Conservation (phyloP, 352 stramenopile species). For the Elongisporangium prolatum region DNA sequence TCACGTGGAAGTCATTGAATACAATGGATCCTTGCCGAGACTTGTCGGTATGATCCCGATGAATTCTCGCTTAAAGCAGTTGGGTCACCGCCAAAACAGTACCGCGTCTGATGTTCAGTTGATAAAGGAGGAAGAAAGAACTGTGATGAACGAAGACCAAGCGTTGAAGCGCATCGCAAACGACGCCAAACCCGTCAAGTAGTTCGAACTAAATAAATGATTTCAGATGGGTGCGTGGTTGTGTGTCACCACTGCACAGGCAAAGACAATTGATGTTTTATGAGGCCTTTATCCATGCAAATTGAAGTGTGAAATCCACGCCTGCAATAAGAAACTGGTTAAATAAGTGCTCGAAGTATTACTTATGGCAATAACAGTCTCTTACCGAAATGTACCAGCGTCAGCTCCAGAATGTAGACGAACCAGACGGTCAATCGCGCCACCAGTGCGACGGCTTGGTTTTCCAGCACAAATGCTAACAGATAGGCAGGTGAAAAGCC, state of each 20-base stretch:
- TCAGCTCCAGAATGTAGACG: neutral
- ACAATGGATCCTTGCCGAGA: constrained; percentile 34
- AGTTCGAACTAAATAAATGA: neutral
- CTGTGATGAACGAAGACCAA: neutral
- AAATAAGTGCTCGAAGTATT: neutral
- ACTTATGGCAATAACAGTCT: neutral
- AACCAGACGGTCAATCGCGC: constrained; percentile 3
- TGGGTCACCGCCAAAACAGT: constrained; percentile 1
- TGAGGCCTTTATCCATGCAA: constrained; percentile 1
- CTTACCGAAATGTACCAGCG: constrained; percentile 5
- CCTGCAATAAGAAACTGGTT: neutral
- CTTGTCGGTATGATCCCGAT: constrained; percentile 56
- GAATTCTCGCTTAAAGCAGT: neutral
- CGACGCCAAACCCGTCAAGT: constrained; percentile 2
- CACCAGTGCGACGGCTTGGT: neutral
- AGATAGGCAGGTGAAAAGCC: neutral
- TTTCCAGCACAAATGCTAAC: constrained; percentile 3
- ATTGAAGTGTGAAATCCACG: constrained; percentile 4
- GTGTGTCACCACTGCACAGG: no score
- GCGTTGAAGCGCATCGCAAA: neutral
- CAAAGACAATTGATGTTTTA: no score
- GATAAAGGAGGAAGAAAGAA: neutral
- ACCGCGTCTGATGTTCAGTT: neutral
- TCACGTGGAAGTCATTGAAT: constrained; percentile 63
- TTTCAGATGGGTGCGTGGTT: neutral